Conservation (phyloP, 225 moss, liverwort and hornwort species). For the Pseudoscleropodium purum region DNA sequence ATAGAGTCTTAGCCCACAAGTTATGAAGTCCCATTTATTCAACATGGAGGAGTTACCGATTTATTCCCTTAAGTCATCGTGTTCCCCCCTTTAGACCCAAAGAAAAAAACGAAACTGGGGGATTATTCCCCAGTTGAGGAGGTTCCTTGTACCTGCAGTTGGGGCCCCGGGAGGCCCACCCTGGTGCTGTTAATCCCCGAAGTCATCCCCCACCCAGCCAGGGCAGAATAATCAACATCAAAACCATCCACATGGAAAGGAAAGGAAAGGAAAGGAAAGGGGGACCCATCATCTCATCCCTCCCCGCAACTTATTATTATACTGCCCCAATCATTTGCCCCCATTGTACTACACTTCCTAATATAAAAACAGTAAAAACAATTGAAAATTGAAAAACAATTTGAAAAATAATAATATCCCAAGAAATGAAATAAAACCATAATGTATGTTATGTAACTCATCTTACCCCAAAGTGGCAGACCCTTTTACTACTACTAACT, state of each 20-base stretch:
- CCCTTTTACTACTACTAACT: no score
- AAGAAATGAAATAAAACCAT: no score
- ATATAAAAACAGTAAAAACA: no score
- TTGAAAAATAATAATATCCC: not conserved
- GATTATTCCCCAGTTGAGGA: not conserved
- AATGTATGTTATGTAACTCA: no score
- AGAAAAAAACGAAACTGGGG: not conserved
- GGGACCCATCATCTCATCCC: not conserved
- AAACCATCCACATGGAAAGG: not conserved
- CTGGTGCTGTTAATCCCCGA: not conserved
- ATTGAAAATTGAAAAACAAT: not conserved
- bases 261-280: not conserved
- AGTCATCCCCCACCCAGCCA: not conserved
- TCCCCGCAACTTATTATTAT: not conserved
- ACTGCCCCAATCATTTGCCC: slow-evolving; percentile 7
- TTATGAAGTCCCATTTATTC: not conserved
- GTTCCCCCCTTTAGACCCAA: not conserved
- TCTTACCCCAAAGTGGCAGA: no score
- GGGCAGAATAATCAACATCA: not conserved
- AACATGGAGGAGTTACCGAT: not conserved
- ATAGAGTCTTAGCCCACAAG: not conserved
- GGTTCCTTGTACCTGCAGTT: not conserved
- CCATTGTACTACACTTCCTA: not conserved
- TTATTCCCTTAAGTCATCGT: not conserved
- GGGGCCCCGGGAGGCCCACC: no score